Evolutionary conservation across 164 flowering plant genomes (phyloP).

Genomic region (Houttuynia cordata): DNA sequence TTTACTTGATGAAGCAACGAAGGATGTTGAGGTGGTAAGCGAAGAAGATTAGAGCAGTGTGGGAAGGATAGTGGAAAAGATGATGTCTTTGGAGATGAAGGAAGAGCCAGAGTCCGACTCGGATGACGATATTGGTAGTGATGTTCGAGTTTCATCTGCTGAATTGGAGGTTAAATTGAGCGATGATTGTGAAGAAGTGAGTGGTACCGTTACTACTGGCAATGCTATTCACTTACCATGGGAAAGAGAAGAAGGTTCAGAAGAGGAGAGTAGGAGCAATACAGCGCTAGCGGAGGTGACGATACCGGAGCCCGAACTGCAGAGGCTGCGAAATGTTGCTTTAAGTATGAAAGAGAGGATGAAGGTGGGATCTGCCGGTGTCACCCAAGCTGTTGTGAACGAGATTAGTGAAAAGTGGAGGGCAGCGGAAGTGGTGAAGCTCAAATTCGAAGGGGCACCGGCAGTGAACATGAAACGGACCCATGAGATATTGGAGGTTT

Average conservation of each 20-base stretch:
- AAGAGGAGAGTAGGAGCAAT: constrained; percentile 24
- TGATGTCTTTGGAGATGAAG: constrained; percentile 5
- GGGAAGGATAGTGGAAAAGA: constrained; percentile 3
- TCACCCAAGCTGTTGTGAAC: constrained; percentile 68
- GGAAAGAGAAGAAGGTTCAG: constrained; percentile 19
- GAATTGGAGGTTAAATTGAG: constrained; percentile 2
- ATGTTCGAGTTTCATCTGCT: constrained; percentile 2
- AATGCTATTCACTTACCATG: constrained; percentile 28
- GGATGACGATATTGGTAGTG: not conserved
- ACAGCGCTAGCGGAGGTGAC: constrained; percentile 48
- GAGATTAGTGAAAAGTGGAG: constrained; percentile 72
- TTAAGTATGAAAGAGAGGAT: constrained; percentile 69
- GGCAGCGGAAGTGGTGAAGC: constrained; percentile 70
- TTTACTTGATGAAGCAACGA: not conserved
- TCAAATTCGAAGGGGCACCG: constrained; percentile 72
- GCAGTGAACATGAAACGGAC: constrained; percentile 64
- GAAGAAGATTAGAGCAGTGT: constrained; percentile 5
- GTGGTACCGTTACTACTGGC: not conserved
- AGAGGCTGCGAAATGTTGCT: constrained; percentile 61
- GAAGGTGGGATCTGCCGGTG: constrained; percentile 61
- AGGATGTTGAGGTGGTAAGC: not conserved
- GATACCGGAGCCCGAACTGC: constrained; percentile 64
- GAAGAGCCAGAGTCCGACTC: not conserved
- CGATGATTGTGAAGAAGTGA: constrained; percentile 1
- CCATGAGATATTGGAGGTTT: constrained; percentile 76